Percentiles rank a stretch among this genome's conserved stretches.
Evolutionary conservation across 805 yeast genomes (phyloP).

Genomic region (Phaffomyces opuntiae): DNA sequence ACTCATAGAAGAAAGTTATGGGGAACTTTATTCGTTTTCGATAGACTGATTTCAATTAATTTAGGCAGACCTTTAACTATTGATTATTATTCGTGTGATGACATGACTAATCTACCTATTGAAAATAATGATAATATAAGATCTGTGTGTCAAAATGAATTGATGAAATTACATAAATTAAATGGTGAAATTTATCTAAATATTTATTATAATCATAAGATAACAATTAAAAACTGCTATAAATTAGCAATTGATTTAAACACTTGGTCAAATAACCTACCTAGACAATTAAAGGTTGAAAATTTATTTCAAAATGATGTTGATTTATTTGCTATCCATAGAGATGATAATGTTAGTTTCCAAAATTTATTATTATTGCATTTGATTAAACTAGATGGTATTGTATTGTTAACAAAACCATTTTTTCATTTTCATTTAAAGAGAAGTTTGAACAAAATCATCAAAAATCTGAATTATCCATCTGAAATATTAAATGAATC

Average conservation of each 20-base stretch:
- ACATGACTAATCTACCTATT: constrained; percentile 13
- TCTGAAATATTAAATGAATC: background rate
- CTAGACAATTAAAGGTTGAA: constrained; percentile 3
- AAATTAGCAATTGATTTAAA: constrained; percentile 27
- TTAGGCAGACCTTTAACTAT: constrained; percentile 29
- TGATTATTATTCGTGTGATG: constrained; percentile 28
- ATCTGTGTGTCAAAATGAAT: constrained; percentile 21
- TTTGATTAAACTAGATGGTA: constrained; percentile 26
- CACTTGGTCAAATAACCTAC: constrained; percentile 4
- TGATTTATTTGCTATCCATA: too few species aligned
- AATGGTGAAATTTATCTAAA: constrained; percentile 25
- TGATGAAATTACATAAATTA: constrained; percentile 21
- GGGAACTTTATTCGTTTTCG: constrained; percentile 24
- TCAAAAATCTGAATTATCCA: background rate
- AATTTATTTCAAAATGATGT: background rate
- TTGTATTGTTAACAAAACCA: constrained; percentile 29
- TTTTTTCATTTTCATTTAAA: constrained; percentile 25
- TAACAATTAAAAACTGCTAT: constrained; percentile 22
- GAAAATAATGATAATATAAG: constrained; percentile 6
- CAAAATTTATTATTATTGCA: constrained; percentile 24
- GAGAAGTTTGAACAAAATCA: background rate
- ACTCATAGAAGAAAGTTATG: constrained; percentile 24
- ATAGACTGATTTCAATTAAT: constrained; percentile 23
- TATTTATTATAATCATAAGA: constrained; percentile 23
- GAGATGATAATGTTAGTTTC: background rate